Percentiles rank a stretch among this genome's conserved stretches.
phyloP scores from a whole-genome alignment of 768 basidiomycete species.

The Vararia minispora region DNA sequence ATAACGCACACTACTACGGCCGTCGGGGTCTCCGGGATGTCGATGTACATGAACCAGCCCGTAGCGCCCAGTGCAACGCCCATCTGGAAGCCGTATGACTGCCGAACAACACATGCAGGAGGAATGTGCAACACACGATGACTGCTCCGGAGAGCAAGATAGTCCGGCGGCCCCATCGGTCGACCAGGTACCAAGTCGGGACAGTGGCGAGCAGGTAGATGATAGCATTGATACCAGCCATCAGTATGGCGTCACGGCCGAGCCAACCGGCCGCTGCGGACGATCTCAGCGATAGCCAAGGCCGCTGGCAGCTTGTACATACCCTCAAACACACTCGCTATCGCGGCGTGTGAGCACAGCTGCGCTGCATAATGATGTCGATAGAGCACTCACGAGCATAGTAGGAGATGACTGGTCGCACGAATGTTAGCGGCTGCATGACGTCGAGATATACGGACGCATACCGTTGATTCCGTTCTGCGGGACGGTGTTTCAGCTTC shows the following conservation, averaged over 20 bases:
- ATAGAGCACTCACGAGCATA: conserved; percentile 66
- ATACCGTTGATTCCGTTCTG: conserved; percentile 93
- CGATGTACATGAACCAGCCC: conserved; percentile 92
- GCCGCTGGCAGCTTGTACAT: conserved; percentile 7
- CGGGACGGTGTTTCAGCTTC: not conserved
- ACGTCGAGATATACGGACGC: conserved; percentile 13
- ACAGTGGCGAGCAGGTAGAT: conserved; percentile 74
- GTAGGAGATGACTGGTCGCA: conserved; percentile 74
- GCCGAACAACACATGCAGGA: not conserved
- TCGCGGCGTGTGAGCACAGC: conserved; percentile 4
- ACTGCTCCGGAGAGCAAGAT: conserved; percentile 84
- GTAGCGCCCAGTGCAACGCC: conserved; percentile 65
- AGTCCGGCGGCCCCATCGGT: conserved; percentile 79
- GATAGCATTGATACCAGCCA: conserved; percentile 89
- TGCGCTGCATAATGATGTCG: not conserved
- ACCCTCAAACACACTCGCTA: conserved; percentile 91
- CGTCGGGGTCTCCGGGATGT: conserved; percentile 72
- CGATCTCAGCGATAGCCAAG: conserved; percentile 4
- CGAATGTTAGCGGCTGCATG: conserved; percentile 1
- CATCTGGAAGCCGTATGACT: conserved; percentile 42
- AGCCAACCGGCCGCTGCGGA: conserved; percentile 85
- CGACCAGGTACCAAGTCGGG: conserved; percentile 93
- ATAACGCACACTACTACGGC: conserved; percentile 87
- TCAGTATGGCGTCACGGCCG: conserved; percentile 84
- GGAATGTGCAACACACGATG: conserved; percentile 35